Evolutionary conservation across 371 early-diverging fungal species (phyloP).

Genomic region (Apophysomyces variabilis): DNA sequence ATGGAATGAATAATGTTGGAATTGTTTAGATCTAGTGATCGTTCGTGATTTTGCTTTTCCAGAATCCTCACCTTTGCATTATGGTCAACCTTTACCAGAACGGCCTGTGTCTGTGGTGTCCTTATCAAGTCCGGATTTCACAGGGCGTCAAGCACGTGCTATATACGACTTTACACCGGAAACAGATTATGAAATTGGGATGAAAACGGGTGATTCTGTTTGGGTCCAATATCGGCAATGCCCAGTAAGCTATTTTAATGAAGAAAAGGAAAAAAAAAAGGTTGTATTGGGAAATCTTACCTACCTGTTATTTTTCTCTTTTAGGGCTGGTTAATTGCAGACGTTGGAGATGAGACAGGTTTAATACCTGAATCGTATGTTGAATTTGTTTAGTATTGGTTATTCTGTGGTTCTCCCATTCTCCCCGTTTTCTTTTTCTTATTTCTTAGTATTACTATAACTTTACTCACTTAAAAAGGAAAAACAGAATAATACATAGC

Average conservation of each 20-base stretch:
- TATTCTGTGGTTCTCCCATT: slow-evolving; percentile 1
- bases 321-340: slow-evolving; percentile 77
- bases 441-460: slow-evolving; percentile 5
- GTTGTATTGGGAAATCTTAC: neutral
- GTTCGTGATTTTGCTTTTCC: slow-evolving; percentile 76
- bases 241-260: slow-evolving; percentile 30
- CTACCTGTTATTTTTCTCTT: slow-evolving; percentile 3
- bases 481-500: slow-evolving; percentile 11
- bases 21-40: slow-evolving; percentile 18
- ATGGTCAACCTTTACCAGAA: slow-evolving; percentile 44
- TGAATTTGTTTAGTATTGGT: slow-evolving; percentile 36
- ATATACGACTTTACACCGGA: slow-evolving; percentile 80
- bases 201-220: slow-evolving; percentile 65
- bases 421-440: neutral
- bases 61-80: slow-evolving; percentile 59
- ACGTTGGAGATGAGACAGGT: slow-evolving; percentile 63
- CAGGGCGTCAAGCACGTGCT: slow-evolving; percentile 60
- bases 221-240: slow-evolving; percentile 71
- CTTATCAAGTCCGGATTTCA: slow-evolving; percentile 41
- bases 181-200: slow-evolving; percentile 67
- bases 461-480: neutral
- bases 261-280: neutral
- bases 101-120: slow-evolving; percentile 22
- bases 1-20: slow-evolving; percentile 6
- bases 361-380: slow-evolving; percentile 80